phyloP scores from a whole-genome alignment of 352 stramenopile species.

The Bremia lactucae region DNA sequence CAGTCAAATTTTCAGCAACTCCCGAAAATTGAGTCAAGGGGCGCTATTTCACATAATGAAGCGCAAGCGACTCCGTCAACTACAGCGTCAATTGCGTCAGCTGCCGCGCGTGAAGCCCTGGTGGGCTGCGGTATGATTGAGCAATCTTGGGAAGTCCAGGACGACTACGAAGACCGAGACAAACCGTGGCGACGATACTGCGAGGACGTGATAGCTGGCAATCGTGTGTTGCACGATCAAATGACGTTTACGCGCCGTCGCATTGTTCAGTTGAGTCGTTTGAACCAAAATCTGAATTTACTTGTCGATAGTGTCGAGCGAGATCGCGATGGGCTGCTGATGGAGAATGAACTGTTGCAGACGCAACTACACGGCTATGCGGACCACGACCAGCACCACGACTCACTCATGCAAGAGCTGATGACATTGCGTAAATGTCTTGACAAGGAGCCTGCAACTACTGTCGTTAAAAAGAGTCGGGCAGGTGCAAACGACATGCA shows the following conservation, averaged over 20 bases:
- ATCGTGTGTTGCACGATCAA: slow-evolving; percentile 72
- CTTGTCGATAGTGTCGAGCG: slow-evolving; percentile 77
- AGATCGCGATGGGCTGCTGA: slow-evolving; percentile 66
- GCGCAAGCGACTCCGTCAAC: slow-evolving; percentile 10
- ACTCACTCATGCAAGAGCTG: slow-evolving; percentile 55
- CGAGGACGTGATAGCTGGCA: slow-evolving; percentile 56
- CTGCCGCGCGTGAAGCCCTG: slow-evolving; percentile 5
- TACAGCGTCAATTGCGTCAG: slow-evolving; percentile 6
- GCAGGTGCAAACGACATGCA: not conserved
- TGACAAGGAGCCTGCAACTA: slow-evolving; percentile 20
- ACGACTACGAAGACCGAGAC: slow-evolving; percentile 15
- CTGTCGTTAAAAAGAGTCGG: slow-evolving; percentile 2
- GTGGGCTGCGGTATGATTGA: slow-evolving; percentile 8
- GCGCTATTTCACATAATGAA: slow-evolving; percentile 10
- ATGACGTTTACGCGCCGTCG: slow-evolving; percentile 43
- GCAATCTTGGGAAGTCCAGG: slow-evolving; percentile 7
- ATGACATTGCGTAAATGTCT: slow-evolving; percentile 32
- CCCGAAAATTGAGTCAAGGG: slow-evolving; percentile 4
- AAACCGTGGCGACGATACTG: slow-evolving; percentile 66
- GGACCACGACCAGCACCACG: slow-evolving; percentile 54
- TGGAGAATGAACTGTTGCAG: slow-evolving; percentile 77
- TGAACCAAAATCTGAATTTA: slow-evolving; percentile 77
- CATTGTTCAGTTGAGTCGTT: slow-evolving; percentile 61
- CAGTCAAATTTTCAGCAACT: slow-evolving; percentile 8
- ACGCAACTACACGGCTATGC: slow-evolving; percentile 60